These are phyloP conservation scores for Otatea glauca DNA, from an alignment of 176 grass and related monocot species.

Conservation along the genomic window DNA sequence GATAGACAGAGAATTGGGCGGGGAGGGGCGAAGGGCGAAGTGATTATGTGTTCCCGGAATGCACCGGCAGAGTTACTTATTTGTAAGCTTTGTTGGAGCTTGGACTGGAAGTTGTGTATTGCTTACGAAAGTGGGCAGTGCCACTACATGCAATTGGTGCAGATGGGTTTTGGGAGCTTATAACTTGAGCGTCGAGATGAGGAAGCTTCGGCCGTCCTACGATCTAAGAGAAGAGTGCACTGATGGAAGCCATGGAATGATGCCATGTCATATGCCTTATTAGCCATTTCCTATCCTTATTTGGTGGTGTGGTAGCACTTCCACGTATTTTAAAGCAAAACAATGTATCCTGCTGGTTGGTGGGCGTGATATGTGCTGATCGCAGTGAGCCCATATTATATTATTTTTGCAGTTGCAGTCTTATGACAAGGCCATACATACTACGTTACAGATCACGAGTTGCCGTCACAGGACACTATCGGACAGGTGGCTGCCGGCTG, in stretches of 20 bases:
- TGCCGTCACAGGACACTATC: conserved; percentile 25
- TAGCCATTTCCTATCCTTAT: neutral
- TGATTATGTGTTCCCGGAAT: conserved; percentile 4
- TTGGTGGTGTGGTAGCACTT: neutral
- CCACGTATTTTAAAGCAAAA: neutral
- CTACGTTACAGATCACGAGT: conserved; percentile 30
- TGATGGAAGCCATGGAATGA: neutral
- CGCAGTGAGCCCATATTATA: neutral
- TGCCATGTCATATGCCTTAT: neutral
- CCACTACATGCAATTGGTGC: neutral
- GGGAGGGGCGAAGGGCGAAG: neutral
- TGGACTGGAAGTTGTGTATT: neutral
- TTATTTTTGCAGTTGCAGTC: neutral
- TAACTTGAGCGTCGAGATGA: neutral
- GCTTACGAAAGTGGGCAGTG: neutral
- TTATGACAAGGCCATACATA: too few species aligned
- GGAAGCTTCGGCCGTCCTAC: conserved; percentile 21
- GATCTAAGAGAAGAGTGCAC: neutral
- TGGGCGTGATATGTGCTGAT: neutral
- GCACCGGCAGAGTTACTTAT: neutral
- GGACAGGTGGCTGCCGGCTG: conserved; percentile 42
- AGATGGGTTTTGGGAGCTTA: neutral
- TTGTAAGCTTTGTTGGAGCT: conserved; percentile 25
- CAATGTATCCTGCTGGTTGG: neutral
- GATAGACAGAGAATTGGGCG: conserved; percentile 29